Evolutionary conservation across 805 yeast species (phyloP).

Genomic region (Teunomyces stri): DNA sequence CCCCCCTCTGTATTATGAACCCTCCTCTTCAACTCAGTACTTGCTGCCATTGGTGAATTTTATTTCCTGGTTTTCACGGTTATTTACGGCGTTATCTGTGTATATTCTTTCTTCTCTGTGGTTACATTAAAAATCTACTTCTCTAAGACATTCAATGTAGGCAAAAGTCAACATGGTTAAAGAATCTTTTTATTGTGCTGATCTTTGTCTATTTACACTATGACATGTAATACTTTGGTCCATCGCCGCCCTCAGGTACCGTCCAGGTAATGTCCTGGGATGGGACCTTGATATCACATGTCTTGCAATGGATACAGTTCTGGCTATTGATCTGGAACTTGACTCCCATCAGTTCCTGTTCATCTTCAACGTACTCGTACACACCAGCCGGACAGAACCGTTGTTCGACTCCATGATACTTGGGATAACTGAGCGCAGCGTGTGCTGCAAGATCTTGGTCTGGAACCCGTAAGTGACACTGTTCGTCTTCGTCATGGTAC

Average conservation of each 20-base stretch:
- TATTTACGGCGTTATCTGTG: neutral
- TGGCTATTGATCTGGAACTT: constrained; percentile 92
- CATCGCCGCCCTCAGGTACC: constrained; percentile 99
- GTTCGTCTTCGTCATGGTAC: constrained; percentile 91
- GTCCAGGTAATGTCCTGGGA: constrained; percentile 92
- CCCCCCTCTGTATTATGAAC: neutral
- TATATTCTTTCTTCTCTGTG: neutral
- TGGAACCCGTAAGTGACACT: constrained; percentile 71
- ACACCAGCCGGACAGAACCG: constrained; percentile 99
- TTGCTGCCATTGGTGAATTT: neutral
- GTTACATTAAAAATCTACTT: too few species aligned
- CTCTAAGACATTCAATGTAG: too few species aligned
- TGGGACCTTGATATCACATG: constrained; percentile 97
- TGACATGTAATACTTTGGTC: constrained; percentile 92
- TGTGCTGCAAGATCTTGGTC: constrained; percentile 65
- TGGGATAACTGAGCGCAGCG: constrained; percentile 66
- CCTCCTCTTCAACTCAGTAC: too few species aligned
- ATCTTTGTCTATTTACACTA: neutral
- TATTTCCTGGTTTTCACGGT: neutral
- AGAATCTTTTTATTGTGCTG: too few species aligned
- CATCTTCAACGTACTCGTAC: constrained; percentile 85
- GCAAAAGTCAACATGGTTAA: too few species aligned
- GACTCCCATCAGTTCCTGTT: constrained; percentile 54
- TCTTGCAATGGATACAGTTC: constrained; percentile 97
- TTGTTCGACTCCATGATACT: constrained; percentile 82